These are phyloP conservation scores for Amanita rubescens DNA, from an alignment of 768 basidiomycete genomes.

Conservation along the genomic window DNA sequence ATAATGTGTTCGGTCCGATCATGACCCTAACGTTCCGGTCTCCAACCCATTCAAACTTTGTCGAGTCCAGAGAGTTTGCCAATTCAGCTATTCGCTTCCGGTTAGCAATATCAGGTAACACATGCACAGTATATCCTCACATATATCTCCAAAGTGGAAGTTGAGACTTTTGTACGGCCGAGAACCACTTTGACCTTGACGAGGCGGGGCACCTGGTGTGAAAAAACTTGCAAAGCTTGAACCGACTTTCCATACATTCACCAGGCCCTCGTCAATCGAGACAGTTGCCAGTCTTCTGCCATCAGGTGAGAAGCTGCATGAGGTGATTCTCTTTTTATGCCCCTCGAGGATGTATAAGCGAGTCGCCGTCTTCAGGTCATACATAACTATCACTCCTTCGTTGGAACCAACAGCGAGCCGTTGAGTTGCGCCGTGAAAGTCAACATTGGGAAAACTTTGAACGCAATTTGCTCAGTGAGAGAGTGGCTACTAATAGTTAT, in stretches of 20 bases:
- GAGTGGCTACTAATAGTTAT: neutral
- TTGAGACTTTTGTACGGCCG: slow-evolving; percentile 84
- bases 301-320: slow-evolving; percentile 90
- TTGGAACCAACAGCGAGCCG: slow-evolving; percentile 88
- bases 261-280: slow-evolving; percentile 76
- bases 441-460: slow-evolving; percentile 82
- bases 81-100: neutral
- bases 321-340: slow-evolving; percentile 73
- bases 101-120: neutral
- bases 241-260: slow-evolving; percentile 96
- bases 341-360: slow-evolving; percentile 93
- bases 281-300: slow-evolving; percentile 84
- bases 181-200: slow-evolving; percentile 77
- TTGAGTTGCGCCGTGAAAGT: slow-evolving; percentile 84
- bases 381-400: slow-evolving; percentile 93
- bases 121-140: slow-evolving; percentile 34
- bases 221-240: slow-evolving; percentile 86
- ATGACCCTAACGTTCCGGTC: slow-evolving; percentile 4
- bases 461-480: neutral
- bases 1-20: slow-evolving; percentile 1
- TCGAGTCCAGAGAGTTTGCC: slow-evolving; percentile 2
- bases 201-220: slow-evolving; percentile 82
- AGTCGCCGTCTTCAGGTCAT: slow-evolving; percentile 93
- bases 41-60: slow-evolving; percentile 6
- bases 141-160: slow-evolving; percentile 80